Conservation (phyloP, 2,329 filamentous ascomycete species). For the Colletotrichum lindemuthianum region DNA sequence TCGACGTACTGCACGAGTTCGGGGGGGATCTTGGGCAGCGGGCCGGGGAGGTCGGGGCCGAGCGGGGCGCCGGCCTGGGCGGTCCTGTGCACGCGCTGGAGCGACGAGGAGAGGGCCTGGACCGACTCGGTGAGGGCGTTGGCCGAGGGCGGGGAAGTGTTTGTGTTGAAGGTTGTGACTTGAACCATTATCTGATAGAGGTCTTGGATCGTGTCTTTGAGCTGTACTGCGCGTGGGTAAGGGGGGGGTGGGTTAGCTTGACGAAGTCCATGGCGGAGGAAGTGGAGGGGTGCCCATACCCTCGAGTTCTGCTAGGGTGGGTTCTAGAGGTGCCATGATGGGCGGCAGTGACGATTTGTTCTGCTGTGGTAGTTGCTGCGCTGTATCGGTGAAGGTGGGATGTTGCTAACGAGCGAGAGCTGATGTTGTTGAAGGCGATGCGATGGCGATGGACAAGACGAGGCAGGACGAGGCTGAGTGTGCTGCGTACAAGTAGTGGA, state of each 20-base stretch:
- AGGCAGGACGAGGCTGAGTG: conserved; percentile 20
- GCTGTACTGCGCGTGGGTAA: conserved; percentile 56
- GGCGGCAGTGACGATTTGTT: not conserved
- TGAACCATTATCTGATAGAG: conserved; percentile 73
- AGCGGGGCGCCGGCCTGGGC: conserved; percentile 46
- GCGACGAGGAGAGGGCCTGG: conserved; percentile 50
- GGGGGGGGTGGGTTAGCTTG: not conserved
- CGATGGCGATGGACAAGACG: not conserved
- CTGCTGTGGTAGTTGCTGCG: not conserved
- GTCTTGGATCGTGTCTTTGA: conserved; percentile 71
- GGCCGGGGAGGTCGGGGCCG: conserved; percentile 31
- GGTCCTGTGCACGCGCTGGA: conserved; percentile 51
- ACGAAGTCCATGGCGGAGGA: not conserved
- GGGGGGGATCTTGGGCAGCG: conserved; percentile 65
- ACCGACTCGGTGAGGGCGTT: conserved; percentile 33
- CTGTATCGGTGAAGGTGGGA: no score
- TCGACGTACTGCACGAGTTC: conserved; percentile 77
- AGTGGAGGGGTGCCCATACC: conserved; percentile 41
- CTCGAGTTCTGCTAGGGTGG: conserved; percentile 52
- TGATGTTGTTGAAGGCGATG: not conserved
- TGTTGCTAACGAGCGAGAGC: not conserved
- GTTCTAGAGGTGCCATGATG: conserved; percentile 53
- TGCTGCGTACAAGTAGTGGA: conserved; percentile 1
- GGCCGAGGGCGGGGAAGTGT: conserved; percentile 13
- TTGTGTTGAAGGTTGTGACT: conserved; percentile 67